These are phyloP conservation scores for Solanum rostratum DNA, from an alignment of 257 asterid genomes.

Conservation along the genomic window DNA sequence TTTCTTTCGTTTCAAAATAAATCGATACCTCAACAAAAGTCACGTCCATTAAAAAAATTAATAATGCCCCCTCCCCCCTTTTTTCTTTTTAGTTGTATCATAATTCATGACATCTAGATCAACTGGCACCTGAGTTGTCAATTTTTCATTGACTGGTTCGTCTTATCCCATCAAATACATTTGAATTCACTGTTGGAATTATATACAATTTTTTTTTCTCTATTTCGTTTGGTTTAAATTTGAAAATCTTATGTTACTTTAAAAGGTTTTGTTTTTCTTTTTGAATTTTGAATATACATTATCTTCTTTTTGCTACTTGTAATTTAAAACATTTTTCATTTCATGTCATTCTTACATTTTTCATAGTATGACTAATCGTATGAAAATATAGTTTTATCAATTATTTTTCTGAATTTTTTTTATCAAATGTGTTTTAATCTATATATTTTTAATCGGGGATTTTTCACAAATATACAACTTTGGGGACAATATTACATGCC, in stretches of 20 bases:
- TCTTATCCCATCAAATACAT: not conserved
- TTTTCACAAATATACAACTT: too few relatives aligned
- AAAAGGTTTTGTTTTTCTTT: not conserved
- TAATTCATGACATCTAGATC: not conserved
- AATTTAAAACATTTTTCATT: too few relatives aligned
- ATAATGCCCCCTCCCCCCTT: too few relatives aligned
- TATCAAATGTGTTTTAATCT: not conserved
- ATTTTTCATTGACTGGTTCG: not conserved
- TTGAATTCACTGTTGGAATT: not conserved
- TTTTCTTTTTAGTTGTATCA: not conserved
- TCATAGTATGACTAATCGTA: not conserved
- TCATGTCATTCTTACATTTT: not conserved
- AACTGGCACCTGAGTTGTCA: not conserved
- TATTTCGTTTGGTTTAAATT: too few relatives aligned
- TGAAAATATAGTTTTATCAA: not conserved
- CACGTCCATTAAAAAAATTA: too few relatives aligned
- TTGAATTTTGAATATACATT: too few relatives aligned
- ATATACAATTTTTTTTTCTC: too few relatives aligned
- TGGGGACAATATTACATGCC: too few relatives aligned
- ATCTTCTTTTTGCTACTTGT: too few relatives aligned
- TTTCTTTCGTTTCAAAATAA: too few relatives aligned
- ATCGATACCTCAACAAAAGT: too few relatives aligned
- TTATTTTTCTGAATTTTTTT: not conserved
- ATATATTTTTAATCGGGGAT: too few relatives aligned
- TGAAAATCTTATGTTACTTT: not conserved